These are phyloP conservation scores for Malbranchea zuffiana DNA, from an alignment of 2,329 filamentous ascomycete species.

Conservation along the genomic window DNA sequence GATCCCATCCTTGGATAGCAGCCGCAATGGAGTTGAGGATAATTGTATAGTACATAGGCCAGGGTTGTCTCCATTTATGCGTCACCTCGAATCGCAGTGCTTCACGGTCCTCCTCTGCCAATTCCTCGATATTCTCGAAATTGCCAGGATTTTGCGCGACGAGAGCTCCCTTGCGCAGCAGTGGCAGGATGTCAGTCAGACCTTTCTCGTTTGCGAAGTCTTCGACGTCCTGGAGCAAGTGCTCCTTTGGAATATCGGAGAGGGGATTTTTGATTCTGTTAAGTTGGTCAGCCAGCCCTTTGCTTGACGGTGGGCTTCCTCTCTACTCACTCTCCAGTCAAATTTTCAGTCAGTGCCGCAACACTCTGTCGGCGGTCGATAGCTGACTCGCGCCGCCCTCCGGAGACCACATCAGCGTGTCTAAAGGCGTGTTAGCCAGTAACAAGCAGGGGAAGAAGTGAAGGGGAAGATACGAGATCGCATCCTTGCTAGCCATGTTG, in stretches of 20 bases:
- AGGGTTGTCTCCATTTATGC: constrained; percentile 39
- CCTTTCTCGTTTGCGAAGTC: constrained; percentile 45
- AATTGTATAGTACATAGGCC: constrained; percentile 40
- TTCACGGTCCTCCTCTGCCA: constrained; percentile 42
- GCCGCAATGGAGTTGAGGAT: constrained; percentile 44
- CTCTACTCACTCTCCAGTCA: constrained; percentile 25
- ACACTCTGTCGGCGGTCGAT: constrained; percentile 17
- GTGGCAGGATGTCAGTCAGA: constrained; percentile 45
- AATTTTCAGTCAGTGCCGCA: constrained; percentile 22
- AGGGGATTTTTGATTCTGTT: constrained; percentile 29
- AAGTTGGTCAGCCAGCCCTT: background rate
- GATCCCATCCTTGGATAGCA: constrained; percentile 45
- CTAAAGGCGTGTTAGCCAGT: background rate
- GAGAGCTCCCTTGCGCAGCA: constrained; percentile 46
- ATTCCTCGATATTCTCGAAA: constrained; percentile 51
- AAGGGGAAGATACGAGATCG: background rate
- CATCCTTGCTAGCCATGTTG: constrained; percentile 8
- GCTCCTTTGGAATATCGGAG: constrained; percentile 22
- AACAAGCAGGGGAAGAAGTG: background rate
- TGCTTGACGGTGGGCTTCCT: background rate
- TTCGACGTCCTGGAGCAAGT: constrained; percentile 24
- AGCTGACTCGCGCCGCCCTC: constrained; percentile 11
- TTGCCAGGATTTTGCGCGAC: constrained; percentile 58
- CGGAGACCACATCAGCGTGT: too few relatives aligned
- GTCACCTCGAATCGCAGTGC: constrained; percentile 35